Conservation (phyloP, 169 alveolate genomes). For the Toxoplasma gondii region DNA sequence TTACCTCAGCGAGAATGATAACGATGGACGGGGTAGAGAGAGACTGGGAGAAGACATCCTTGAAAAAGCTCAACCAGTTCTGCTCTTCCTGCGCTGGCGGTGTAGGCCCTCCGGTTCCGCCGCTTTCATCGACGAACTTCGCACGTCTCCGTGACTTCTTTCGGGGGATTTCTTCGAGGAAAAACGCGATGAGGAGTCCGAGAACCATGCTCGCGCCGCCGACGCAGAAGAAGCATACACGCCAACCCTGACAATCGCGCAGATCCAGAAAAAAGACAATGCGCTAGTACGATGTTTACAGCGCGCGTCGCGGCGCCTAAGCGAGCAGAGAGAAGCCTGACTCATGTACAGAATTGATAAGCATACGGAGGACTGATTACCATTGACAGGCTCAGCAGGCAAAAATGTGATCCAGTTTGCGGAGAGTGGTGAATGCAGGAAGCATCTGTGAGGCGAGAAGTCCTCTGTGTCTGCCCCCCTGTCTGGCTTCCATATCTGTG, state of each 20-base stretch:
- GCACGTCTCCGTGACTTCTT: conserved; percentile 53
- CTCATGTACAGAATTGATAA: too few species aligned
- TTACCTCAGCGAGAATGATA: conserved; percentile 66
- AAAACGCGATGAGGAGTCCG: conserved; percentile 78
- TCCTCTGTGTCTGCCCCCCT: too few species aligned
- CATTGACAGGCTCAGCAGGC: too few species aligned
- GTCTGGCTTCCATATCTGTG: too few species aligned
- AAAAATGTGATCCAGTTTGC: too few species aligned
- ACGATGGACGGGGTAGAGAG: conserved; percentile 63
- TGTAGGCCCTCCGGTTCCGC: conserved; percentile 60
- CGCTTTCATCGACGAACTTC: conserved; percentile 44
- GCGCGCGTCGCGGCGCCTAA: too few species aligned
- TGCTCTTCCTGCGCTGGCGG: conserved; percentile 3
- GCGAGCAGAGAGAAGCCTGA: too few species aligned
- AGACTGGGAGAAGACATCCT: conserved; percentile 57
- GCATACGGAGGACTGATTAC: too few species aligned
- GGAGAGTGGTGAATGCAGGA: too few species aligned
- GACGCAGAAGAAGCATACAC: conserved; percentile 82
- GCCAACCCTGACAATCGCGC: conserved; percentile 75
- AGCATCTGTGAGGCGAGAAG: too few species aligned
- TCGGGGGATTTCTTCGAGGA: conserved; percentile 83
- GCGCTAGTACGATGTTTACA: background rate
- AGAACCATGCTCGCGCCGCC: conserved; percentile 79
- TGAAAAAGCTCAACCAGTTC: conserved; percentile 46
- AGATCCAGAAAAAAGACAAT: background rate